Conservation (phyloP, 306 rosid genomes). For the Inga laurina region DNA sequence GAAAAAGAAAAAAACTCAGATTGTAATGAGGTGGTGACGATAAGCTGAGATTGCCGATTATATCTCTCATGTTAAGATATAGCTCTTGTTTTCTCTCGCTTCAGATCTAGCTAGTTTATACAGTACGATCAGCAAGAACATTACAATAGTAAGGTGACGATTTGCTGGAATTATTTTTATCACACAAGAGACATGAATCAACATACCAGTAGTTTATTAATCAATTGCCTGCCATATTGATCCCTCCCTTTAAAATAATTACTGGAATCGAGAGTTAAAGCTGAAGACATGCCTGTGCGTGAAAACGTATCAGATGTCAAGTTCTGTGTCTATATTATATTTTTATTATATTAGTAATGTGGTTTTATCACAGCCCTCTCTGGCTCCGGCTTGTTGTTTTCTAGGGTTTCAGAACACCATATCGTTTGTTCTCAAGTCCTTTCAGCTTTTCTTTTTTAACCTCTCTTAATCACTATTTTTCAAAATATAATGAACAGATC, state of each 20-base stretch:
- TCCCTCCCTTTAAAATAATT: not conserved
- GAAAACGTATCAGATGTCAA: conserved; percentile 40
- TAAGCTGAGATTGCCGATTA: not conserved
- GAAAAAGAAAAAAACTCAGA: not conserved
- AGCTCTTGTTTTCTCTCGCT: not conserved
- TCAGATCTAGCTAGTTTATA: not conserved
- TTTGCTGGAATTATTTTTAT: not conserved
- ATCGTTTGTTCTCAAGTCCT: conserved; percentile 26
- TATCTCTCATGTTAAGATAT: not conserved
- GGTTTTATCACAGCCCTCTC: not conserved
- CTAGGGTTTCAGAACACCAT: conserved; percentile 32
- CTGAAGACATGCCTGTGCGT: conserved; percentile 26
- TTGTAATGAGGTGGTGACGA: not conserved
- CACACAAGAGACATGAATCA: not conserved
- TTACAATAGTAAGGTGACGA: not conserved
- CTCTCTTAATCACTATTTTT: not conserved
- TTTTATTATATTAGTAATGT: not conserved
- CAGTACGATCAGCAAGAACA: not conserved
- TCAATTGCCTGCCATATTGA: not conserved
- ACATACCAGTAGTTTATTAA: not conserved
- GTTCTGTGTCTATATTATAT: conserved; percentile 32
- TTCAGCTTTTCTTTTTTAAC: conserved; percentile 22
- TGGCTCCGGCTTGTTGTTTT: conserved; percentile 18
- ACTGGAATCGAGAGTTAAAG: not conserved
- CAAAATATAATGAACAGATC: not conserved